phyloP scores from a whole-genome alignment of 2,329 filamentous ascomycete species.

The Pyrenochaeta sp. region DNA sequence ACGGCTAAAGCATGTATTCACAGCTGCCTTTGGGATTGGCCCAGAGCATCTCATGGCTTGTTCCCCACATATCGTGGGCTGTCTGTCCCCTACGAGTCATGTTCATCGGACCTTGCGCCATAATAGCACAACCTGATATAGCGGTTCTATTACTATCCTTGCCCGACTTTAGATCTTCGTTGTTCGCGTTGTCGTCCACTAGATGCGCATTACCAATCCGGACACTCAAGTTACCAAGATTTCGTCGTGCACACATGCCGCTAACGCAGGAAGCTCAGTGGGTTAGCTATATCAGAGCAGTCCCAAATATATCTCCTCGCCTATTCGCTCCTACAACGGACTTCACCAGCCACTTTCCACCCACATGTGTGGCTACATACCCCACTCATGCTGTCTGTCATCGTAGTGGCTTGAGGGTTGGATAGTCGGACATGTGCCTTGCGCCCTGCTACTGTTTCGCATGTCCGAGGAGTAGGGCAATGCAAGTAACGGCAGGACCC shows the following conservation, averaged over 20 bases:
- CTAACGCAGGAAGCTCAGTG: not conserved
- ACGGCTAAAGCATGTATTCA: slow-evolving; percentile 13
- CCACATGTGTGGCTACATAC: not conserved
- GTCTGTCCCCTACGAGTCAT: not conserved
- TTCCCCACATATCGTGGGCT: not conserved
- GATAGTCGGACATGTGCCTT: not conserved
- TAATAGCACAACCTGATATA: not conserved
- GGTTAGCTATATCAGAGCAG: not conserved
- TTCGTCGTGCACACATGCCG: slow-evolving; percentile 2
- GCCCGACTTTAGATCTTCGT: not conserved
- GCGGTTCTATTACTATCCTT: not conserved
- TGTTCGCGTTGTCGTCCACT: not conserved
- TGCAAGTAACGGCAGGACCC: not conserved
- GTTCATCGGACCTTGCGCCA: slow-evolving; percentile 1
- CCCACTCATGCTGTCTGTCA: not conserved
- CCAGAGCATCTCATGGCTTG: not conserved
- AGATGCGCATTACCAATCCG: slow-evolving; percentile 1
- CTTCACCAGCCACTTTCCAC: slow-evolving; percentile 5
- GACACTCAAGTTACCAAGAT: not conserved
- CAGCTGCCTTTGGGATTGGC: not conserved
- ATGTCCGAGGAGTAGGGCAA: not conserved
- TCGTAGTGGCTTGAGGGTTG: not conserved
- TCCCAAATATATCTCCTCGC: slow-evolving; percentile 3
- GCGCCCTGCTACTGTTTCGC: not conserved
- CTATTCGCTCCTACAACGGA: slow-evolving; percentile 4